These are phyloP conservation scores for Paraphoma chrysanthemicola DNA, from an alignment of 2,329 filamentous ascomycete genomes.

Conservation along the genomic window DNA sequence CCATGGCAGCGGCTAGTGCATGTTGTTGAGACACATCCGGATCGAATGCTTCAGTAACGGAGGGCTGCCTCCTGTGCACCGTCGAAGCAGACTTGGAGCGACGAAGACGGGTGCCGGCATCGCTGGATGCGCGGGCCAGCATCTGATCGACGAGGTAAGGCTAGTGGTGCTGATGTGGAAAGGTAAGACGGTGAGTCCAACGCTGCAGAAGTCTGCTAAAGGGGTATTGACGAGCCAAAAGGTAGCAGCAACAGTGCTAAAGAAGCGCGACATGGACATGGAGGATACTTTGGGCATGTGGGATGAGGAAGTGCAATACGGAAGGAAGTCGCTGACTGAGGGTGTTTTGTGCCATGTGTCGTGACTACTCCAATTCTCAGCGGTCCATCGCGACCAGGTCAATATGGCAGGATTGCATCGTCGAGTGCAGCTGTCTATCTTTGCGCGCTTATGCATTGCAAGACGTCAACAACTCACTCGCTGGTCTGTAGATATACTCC, in stretches of 20 bases:
- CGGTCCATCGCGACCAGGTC: background rate
- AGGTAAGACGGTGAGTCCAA: conserved; percentile 23
- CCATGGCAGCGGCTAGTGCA: conserved; percentile 47
- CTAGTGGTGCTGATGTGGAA: conserved; percentile 22
- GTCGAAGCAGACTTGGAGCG: conserved; percentile 47
- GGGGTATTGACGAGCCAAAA: conserved; percentile 28
- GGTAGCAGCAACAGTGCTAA: conserved; percentile 15
- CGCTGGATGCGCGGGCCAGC: conserved; percentile 46
- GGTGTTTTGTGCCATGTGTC: background rate
- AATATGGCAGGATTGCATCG: background rate
- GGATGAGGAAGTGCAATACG: background rate
- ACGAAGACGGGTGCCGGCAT: conserved; percentile 45
- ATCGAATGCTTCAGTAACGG: conserved; percentile 28
- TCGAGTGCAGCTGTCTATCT: background rate
- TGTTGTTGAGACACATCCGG: conserved; percentile 41
- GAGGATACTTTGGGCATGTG: background rate
- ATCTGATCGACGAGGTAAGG: conserved; percentile 30
- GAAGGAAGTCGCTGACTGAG: background rate
- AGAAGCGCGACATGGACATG: background rate
- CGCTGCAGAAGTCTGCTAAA: conserved; percentile 28
- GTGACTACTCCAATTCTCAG: conserved; percentile 1
- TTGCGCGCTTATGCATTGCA: too few relatives aligned
- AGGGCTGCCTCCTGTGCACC: conserved; percentile 29
- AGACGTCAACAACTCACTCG: too few relatives aligned
- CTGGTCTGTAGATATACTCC: too few relatives aligned